Conservation (phyloP, 805 yeast genomes). For the Aciculoconidium aculeatum region DNA sequence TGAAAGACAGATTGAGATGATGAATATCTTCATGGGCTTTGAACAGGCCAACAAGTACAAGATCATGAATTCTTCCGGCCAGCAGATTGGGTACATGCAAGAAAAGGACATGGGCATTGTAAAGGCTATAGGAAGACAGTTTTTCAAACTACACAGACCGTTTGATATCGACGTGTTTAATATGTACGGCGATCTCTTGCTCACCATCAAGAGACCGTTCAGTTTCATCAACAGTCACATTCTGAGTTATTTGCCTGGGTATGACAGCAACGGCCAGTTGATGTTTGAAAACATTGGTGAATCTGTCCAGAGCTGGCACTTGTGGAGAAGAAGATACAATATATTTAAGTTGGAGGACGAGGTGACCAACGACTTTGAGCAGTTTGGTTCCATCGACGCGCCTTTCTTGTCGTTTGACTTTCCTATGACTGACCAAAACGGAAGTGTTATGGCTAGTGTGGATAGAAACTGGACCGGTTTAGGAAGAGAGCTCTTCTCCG, state of each 20-base stretch:
- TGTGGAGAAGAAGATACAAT: constrained; percentile 87
- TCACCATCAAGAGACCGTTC: constrained; percentile 77
- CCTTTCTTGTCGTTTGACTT: constrained; percentile 84
- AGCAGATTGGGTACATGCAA: constrained; percentile 69
- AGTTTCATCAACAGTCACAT: constrained; percentile 86
- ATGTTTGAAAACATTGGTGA: constrained; percentile 65
- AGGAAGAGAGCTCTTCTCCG: constrained; percentile 89
- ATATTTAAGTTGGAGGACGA: constrained; percentile 50
- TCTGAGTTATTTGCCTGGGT: constrained; percentile 60
- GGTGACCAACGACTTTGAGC: constrained; percentile 46
- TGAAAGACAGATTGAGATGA: constrained; percentile 82
- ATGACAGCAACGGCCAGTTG: constrained; percentile 27
- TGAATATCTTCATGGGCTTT: constrained; percentile 82
- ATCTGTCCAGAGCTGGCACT: constrained; percentile 88
- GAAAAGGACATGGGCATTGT: constrained; percentile 73
- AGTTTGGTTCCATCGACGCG: constrained; percentile 84
- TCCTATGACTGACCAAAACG: constrained; percentile 58
- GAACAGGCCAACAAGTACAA: constrained; percentile 85
- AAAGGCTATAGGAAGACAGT: constrained; percentile 73
- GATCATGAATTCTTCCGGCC: constrained; percentile 68
- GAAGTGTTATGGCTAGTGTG: constrained; percentile 63
- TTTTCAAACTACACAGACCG: constrained; percentile 83
- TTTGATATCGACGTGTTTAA: constrained; percentile 70
- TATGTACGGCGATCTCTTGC: constrained; percentile 49
- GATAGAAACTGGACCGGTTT: constrained; percentile 95